Evolutionary conservation across 495 filamentous ascomycete species (phyloP), one percentile per base, ranked within the genome.

Genomic region (Oidiodendron maius): DNA sequence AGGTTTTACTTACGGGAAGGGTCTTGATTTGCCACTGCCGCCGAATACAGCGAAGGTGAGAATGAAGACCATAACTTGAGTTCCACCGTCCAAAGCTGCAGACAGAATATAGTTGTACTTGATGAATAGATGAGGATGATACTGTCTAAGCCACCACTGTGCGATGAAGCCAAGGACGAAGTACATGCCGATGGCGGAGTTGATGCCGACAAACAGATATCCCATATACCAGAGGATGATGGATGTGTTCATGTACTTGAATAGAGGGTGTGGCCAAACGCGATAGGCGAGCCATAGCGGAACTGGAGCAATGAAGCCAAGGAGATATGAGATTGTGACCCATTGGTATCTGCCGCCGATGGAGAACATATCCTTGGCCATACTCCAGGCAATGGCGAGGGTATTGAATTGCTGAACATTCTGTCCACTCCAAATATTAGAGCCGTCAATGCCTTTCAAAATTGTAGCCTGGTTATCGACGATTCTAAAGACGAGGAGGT

Each of bases 11-110:
- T n/a, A n/a, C n/a, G 51, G 51, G 51, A 54, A 54, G 2, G 28
- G 44, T 36, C 12, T 10, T 9, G 24, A 11, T 2, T 16, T 39
- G n/a, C 46, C 45, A 40, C 45, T 46, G 13, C 24, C 78, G 0
- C 78, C 78, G 25, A 78, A 72, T 0, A 82, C 73, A 2, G 78
- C 76, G 59, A 82, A 82, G 0, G 74, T 71, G 4, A 81, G 63
- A 28, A 82, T 70, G 47, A 82, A 82, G 0, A 81, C 61, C 0
- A 76, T 60, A 8, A 67, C 61, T 38, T 71, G 64, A 39, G 63
- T 69, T 3, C 68, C 78, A 21, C 77, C 78, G 54, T 82, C 78
- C 23, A 80, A 61, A 4, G 75, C 78, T 3, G 67, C 77, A 0
- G 68, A 68, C 4, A 81, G 53, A 0, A 82, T 61, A 44, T 81